These are phyloP conservation scores for Cladosporium oxysporum DNA, from an alignment of 2,329 filamentous ascomycete genomes.

Conservation along the genomic window DNA sequence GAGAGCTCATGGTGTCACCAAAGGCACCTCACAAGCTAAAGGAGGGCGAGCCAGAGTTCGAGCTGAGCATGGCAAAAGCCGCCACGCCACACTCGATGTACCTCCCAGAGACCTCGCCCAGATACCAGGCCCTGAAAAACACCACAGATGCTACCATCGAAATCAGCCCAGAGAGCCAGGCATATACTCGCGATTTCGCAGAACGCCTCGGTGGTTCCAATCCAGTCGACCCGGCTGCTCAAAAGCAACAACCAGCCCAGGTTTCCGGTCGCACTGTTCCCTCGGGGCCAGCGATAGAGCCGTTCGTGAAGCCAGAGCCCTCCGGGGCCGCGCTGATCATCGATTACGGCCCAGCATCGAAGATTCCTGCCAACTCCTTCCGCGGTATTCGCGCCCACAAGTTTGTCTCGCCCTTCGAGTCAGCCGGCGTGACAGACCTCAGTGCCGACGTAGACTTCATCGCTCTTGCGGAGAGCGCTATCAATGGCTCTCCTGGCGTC, in stretches of 20 bases:
- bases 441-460: conserved; percentile 93
- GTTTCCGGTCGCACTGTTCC: conserved; percentile 26
- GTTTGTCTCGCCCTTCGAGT: conserved; percentile 74
- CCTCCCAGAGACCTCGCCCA: conserved; percentile 76
- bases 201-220: conserved; percentile 72
- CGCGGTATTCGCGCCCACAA: conserved; percentile 81
- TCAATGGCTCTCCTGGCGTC: conserved; percentile 72
- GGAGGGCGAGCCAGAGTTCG: conserved; percentile 71
- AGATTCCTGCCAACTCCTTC: conserved; percentile 83
- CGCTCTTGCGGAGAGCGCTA: conserved; percentile 78
- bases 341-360: conserved; percentile 82
- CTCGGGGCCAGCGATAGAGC: conserved; percentile 32
- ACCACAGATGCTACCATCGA: conserved; percentile 75
- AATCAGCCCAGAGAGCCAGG: conserved; percentile 81
- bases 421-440: conserved; percentile 82
- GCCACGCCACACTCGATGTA: conserved; percentile 82
- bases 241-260: conserved; percentile 27
- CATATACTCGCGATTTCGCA: conserved; percentile 80
- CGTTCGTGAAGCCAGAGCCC: conserved; percentile 58
- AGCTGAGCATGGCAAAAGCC: conserved; percentile 73
- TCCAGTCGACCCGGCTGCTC: conserved; percentile 24
- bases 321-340: conserved; percentile 91
- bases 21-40: conserved; percentile 55
- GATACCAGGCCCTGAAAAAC: conserved; percentile 74
- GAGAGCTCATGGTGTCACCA: conserved; percentile 75